Percentiles rank a stretch among this genome's conserved stretches.
Evolutionary conservation across 2,329 filamentous ascomycete genomes (phyloP).

Genomic region (Lojkania enalia): DNA sequence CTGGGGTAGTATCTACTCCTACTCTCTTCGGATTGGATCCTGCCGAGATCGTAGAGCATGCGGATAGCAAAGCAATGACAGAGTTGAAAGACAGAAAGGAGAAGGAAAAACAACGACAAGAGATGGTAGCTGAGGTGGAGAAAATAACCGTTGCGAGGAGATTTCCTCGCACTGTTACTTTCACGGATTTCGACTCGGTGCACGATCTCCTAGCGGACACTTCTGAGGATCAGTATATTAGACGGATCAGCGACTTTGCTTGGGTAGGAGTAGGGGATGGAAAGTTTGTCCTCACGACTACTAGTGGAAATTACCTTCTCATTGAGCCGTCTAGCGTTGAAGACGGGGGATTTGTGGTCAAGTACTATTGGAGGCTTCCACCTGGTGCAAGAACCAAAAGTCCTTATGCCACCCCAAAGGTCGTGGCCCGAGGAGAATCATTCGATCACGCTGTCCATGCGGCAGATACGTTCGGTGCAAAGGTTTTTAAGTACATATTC

Average conservation of each 20-base stretch:
- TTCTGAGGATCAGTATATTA: conserved; percentile 76
- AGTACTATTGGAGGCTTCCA: conserved; percentile 48
- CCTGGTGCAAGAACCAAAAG: conserved; percentile 41
- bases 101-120: conserved; percentile 44
- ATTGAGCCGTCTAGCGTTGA: conserved; percentile 53
- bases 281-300: conserved; percentile 70
- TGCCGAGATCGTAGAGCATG: conserved; percentile 70
- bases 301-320: conserved; percentile 62
- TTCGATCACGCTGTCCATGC: conserved; percentile 79
- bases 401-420: conserved; percentile 69
- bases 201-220: conserved; percentile 86
- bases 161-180: conserved; percentile 62
- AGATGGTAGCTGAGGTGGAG: conserved; percentile 72
- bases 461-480: conserved; percentile 76
- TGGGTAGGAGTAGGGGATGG: conserved; percentile 81
- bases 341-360: conserved; percentile 44
- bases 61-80: conserved; percentile 65
- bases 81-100: conserved; percentile 56
- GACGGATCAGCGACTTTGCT: conserved; percentile 70
- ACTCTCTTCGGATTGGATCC: conserved; percentile 94
- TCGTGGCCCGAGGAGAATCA: conserved; percentile 66
- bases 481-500: conserved; percentile 67
- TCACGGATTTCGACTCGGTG: conserved; percentile 91
- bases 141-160: conserved; percentile 23
- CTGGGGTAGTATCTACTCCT: conserved; percentile 85